phyloP scores from a whole-genome alignment of 257 asterid genomes.

The Sherardia arvensis region DNA sequence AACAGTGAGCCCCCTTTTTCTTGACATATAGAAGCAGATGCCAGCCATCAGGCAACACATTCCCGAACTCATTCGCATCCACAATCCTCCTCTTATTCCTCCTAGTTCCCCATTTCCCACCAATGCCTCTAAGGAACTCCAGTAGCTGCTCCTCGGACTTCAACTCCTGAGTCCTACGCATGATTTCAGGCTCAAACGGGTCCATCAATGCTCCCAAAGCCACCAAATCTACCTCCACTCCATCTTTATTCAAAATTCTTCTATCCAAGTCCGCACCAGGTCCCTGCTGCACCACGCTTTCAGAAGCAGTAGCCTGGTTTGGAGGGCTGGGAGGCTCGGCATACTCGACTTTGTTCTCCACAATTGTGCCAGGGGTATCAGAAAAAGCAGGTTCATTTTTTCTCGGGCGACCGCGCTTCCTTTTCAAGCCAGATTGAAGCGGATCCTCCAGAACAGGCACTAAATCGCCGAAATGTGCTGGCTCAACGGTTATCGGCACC shows the following conservation, averaged over 20 bases:
- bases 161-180: constrained; percentile 40
- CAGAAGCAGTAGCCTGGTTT: constrained; percentile 20
- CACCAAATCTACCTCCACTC: constrained; percentile 49
- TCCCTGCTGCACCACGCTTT: constrained; percentile 27
- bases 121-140: constrained; percentile 43
- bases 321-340: background rate
- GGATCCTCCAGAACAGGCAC: background rate
- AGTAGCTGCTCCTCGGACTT: constrained; percentile 44
- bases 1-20: constrained; percentile 51
- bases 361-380: background rate
- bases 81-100: constrained; percentile 73
- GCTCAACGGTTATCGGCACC: background rate
- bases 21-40: constrained; percentile 51
- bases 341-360: constrained; percentile 19
- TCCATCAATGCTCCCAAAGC: constrained; percentile 43
- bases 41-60: constrained; percentile 67
- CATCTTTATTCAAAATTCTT: constrained; percentile 45
- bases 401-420: constrained; percentile 56
- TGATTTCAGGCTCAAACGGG: constrained; percentile 49
- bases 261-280: constrained; percentile 24
- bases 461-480: background rate
- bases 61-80: constrained; percentile 64
- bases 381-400: constrained; percentile 16
- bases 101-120: constrained; percentile 77
- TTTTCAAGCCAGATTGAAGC: constrained; percentile 17